Percentiles rank a stretch among this genome's conserved stretches.
phyloP scores from a whole-genome alignment of 208 protist species.

The Crithidia sp. region DNA sequence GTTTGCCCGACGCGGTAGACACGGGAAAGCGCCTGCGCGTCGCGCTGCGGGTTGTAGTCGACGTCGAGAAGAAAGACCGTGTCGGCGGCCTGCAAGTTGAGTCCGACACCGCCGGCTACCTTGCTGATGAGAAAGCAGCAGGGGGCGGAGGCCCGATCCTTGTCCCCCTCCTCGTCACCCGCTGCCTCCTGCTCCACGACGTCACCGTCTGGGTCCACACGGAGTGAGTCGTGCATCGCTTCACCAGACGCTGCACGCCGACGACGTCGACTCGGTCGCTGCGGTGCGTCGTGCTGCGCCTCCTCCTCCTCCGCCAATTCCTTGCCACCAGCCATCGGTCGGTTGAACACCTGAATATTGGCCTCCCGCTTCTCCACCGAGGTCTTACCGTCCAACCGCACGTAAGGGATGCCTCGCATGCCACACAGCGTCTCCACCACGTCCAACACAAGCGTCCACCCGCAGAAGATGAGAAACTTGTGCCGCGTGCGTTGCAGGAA shows the following conservation, averaged over 20 bases:
- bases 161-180: not conserved
- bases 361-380: conserved; percentile 58
- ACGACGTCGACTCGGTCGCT: not conserved
- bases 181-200: not conserved
- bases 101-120: conserved; percentile 95
- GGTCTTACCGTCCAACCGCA: conserved; percentile 73
- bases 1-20: conserved; percentile 97
- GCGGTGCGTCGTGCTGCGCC: no score
- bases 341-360: conserved; percentile 89
- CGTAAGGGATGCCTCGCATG: conserved; percentile 51
- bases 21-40: conserved; percentile 95
- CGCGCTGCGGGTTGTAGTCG: conserved; percentile 96
- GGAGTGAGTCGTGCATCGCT: not conserved
- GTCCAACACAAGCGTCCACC: conserved; percentile 89
- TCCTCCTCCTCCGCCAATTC: not conserved
- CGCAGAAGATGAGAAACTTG: conserved; percentile 96
- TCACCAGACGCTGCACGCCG: not conserved
- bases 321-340: not conserved
- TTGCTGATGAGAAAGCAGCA: conserved; percentile 95
- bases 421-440: conserved; percentile 74
- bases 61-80: conserved; percentile 96
- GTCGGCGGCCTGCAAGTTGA: conserved; percentile 97
- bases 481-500: conserved; percentile 56
- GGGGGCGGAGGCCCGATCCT: not conserved
- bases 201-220: no score